Conservation (phyloP, 148 eudicot genomes). For the Vaccinium myrtillus region DNA sequence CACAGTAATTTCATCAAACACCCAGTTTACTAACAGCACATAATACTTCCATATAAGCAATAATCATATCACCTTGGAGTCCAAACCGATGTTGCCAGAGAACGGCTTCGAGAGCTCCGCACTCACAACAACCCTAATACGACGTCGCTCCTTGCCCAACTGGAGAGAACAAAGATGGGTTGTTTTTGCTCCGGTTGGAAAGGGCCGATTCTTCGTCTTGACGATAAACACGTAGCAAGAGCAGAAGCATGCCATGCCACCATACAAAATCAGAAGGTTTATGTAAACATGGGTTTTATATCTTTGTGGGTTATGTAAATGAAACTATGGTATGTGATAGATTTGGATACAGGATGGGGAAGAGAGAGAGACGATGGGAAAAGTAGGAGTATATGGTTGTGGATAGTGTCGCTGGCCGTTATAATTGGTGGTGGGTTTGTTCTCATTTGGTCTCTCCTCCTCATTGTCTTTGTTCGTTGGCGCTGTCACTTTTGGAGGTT, state of each 20-base stretch:
- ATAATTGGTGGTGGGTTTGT: neutral
- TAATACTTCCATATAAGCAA: neutral
- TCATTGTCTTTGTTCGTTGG: neutral
- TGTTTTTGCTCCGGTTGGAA: neutral
- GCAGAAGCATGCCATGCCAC: conserved; percentile 30
- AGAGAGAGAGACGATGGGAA: neutral
- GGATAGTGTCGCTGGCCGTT: neutral
- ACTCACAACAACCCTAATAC: conserved; percentile 43
- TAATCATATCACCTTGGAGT: conserved; percentile 50
- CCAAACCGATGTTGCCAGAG: conserved; percentile 52
- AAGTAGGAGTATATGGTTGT: neutral
- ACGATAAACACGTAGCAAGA: conserved; percentile 31
- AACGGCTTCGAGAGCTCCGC: conserved; percentile 57
- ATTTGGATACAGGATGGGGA: neutral
- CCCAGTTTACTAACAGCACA: neutral
- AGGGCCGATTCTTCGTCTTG: conserved; percentile 40
- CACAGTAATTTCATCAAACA: conserved; percentile 16
- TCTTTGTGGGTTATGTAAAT: no score
- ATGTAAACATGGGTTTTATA: neutral
- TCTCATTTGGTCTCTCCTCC: neutral
- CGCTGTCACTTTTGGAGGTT: neutral
- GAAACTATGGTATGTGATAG: neutral
- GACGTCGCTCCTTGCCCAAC: conserved; percentile 26
- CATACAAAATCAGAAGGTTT: conserved; percentile 1
- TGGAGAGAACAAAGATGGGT: conserved; percentile 20